Conservation (phyloP, 768 basidiomycete species). For the Postia placenta region DNA sequence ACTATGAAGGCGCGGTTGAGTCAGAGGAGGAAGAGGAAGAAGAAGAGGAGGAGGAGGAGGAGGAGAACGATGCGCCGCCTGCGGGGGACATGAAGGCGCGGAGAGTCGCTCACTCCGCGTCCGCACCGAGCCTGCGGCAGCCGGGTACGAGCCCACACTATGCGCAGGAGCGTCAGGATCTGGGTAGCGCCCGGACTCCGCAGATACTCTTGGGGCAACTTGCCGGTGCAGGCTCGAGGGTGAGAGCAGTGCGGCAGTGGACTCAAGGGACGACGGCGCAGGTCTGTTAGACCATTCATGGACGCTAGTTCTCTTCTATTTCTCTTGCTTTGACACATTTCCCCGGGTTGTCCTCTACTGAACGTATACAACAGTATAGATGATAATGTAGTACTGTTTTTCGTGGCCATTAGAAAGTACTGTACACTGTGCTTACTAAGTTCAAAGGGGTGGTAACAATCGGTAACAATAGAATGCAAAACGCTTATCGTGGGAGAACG, state of each 20-base stretch:
- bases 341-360: neutral
- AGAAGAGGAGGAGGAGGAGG: slow-evolving; percentile 49
- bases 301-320: neutral
- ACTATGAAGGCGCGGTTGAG: too few relatives aligned
- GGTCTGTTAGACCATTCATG: slow-evolving; percentile 6
- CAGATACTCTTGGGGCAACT: slow-evolving; percentile 7
- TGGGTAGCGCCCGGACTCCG: slow-evolving; percentile 7
- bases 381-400: too few relatives aligned
- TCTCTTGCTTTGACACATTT: neutral
- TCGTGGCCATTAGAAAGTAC: too few relatives aligned
- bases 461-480: too few relatives aligned
- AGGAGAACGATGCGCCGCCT: slow-evolving; percentile 24
- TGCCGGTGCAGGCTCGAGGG: slow-evolving; percentile 8
- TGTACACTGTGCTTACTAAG: too few relatives aligned
- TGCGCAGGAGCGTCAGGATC: slow-evolving; percentile 42
- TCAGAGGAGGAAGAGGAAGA: slow-evolving; percentile 41
- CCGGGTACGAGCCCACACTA: slow-evolving; percentile 38
- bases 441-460: too few relatives aligned
- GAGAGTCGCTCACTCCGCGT: slow-evolving; percentile 1
- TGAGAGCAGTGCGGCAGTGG: slow-evolving; percentile 49
- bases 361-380: too few relatives aligned
- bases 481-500: slow-evolving; percentile 7
- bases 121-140: slow-evolving; percentile 17
- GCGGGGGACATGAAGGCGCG: slow-evolving; percentile 8
- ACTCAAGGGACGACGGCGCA: slow-evolving; percentile 27